Percentiles rank a stretch among this genome's conserved stretches.
These are phyloP conservation scores for Kodamaea jinghongensis DNA, from an alignment of 805 yeast species.

Conservation along the genomic window DNA sequence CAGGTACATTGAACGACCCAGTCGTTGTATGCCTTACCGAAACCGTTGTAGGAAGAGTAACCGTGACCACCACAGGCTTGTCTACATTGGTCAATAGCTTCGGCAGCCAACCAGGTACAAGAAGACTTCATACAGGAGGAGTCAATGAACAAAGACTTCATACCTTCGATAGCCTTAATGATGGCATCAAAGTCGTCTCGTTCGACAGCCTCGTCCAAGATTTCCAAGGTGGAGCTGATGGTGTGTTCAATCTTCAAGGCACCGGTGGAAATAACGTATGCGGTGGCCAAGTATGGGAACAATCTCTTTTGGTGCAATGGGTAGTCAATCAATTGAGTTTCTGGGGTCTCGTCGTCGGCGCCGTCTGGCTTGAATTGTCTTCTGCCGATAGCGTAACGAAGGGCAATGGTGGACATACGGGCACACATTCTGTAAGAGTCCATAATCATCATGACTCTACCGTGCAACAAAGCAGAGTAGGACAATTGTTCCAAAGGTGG, in stretches of 20 bases:
- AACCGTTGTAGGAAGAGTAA: conserved; percentile 87
- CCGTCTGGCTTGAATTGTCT: conserved; percentile 66
- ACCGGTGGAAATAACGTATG: conserved; percentile 73
- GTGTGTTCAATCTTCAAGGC: conserved; percentile 58
- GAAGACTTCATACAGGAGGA: conserved; percentile 89
- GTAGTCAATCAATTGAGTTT: conserved; percentile 78
- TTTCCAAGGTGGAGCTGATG: conserved; percentile 48
- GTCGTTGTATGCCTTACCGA: conserved; percentile 84
- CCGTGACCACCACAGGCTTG: conserved; percentile 98
- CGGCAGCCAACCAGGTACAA: conserved; percentile 81
- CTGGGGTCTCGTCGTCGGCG: conserved; percentile 36
- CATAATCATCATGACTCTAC: conserved; percentile 85
- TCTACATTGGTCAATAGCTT: conserved; percentile 81
- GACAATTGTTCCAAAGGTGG: conserved; percentile 89
- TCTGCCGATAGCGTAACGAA: conserved; percentile 86
- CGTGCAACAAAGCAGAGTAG: conserved; percentile 82
- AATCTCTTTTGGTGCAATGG: conserved; percentile 87
- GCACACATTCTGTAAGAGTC: conserved; percentile 83
- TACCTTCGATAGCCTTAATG: conserved; percentile 49
- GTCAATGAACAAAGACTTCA: conserved; percentile 77
- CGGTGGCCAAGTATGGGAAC: conserved; percentile 77
- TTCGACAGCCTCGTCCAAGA: conserved; percentile 53
- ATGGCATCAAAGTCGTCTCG: conserved; percentile 48
- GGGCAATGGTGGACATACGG: conserved; percentile 77
- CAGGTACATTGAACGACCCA: conserved; percentile 99